These are phyloP conservation scores for Candida smagusa DNA, from an alignment of 1,139 yeast species.

Conservation along the genomic window DNA sequence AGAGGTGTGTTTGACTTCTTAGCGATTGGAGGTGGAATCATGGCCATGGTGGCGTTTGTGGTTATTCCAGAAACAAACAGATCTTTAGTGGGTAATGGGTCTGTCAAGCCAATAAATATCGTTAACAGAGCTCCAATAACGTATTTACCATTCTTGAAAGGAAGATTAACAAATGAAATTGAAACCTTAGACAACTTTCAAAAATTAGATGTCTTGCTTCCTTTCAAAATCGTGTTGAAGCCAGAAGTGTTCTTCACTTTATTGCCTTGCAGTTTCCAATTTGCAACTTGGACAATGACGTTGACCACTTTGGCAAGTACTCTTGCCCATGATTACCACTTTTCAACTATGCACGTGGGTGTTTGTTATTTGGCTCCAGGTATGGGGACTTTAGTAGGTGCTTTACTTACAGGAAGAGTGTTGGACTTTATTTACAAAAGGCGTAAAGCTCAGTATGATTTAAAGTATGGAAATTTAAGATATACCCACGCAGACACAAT, in stretches of 20 bases:
- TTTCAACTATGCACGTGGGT: conserved; percentile 55
- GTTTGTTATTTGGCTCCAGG: conserved; percentile 62
- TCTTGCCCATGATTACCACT: conserved; percentile 46
- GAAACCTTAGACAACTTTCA: conserved; percentile 5
- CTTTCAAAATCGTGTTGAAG: conserved; percentile 39
- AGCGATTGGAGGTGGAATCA: conserved; percentile 54
- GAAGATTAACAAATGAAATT: conserved; percentile 13
- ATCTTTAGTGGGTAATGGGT: conserved; percentile 64
- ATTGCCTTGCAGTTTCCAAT: conserved; percentile 58
- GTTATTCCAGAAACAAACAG: conserved; percentile 72
- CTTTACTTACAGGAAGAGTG: conserved; percentile 44
- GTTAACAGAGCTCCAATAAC: conserved; percentile 38
- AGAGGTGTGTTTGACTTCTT: conserved; percentile 74
- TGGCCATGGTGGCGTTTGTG: conserved; percentile 33
- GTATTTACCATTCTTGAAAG: conserved; percentile 14
- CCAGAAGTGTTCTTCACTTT: conserved; percentile 25
- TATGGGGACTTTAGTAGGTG: conserved; percentile 52
- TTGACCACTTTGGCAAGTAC: conserved; percentile 62
- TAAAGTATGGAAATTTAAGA: conserved; percentile 34
- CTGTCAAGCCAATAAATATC: conserved; percentile 41
- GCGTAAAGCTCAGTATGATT: conserved; percentile 27
- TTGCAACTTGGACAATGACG: conserved; percentile 67
- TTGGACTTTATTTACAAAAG: conserved; percentile 44
- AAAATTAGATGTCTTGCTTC: conserved; percentile 38
- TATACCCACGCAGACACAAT: conserved; percentile 16